A percentile compares a stretch with the other conserved stretches of the same genome.
Evolutionary conservation across 331 rosid species (phyloP).

Genomic region (Prunus yedoensis): DNA sequence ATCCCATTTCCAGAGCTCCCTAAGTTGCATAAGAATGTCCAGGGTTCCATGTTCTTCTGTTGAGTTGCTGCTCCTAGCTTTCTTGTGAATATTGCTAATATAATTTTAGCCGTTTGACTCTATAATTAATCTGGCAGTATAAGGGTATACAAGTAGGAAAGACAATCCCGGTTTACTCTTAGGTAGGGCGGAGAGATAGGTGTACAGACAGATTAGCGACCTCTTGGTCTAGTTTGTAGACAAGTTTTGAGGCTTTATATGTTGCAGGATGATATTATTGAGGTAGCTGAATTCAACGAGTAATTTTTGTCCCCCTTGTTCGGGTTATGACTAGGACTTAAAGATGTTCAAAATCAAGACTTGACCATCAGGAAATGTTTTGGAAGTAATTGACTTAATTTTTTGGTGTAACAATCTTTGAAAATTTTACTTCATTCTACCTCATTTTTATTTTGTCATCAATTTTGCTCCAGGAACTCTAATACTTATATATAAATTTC

Average conservation of each 20-base stretch:
- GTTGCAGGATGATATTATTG: not conserved
- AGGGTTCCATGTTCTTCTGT: constrained; percentile 81
- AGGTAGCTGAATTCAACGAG: not conserved
- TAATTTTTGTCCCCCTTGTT: not conserved
- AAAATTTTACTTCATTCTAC: not conserved
- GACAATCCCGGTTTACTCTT: constrained; percentile 23
- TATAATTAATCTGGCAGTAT: not conserved
- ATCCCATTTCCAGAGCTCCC: constrained; percentile 75
- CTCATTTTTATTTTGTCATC: not conserved
- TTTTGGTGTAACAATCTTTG: not conserved
- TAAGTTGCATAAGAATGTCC: constrained; percentile 50
- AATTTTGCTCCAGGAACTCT: too few species aligned
- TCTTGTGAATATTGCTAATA: constrained; percentile 19
- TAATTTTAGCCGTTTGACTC: constrained; percentile 10
- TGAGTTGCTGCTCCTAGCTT: constrained; percentile 35
- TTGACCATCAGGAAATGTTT: too few species aligned
- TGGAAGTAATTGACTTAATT: not conserved
- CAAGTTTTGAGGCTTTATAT: not conserved
- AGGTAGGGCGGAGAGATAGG: constrained; percentile 16
- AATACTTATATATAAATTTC: too few species aligned
- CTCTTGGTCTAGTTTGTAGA: not conserved
- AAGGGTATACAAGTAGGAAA: constrained; percentile 1
- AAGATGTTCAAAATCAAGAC: too few species aligned
- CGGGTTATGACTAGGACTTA: not conserved
- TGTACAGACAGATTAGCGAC: not conserved